Percentiles rank a stretch among this genome's conserved stretches.
Evolutionary conservation across 2,329 filamentous ascomycete species (phyloP).

Genomic region (Colletotrichum kahawae): DNA sequence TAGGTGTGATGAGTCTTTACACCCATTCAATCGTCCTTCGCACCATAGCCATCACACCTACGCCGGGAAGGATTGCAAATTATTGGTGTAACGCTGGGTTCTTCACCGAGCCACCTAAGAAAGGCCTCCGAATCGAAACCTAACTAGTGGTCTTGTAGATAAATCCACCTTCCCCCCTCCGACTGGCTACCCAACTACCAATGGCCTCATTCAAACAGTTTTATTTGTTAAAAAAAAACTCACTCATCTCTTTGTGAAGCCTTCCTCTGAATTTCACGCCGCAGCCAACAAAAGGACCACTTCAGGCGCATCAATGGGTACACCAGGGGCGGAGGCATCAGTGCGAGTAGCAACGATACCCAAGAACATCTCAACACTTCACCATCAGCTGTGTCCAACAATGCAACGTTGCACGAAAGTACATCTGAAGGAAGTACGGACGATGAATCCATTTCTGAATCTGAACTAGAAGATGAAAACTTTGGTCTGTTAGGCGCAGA

Average conservation of each 20-base stretch:
- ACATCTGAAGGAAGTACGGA: neutral
- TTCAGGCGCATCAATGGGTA: neutral
- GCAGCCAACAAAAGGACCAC: neutral
- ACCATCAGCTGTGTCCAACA: neutral
- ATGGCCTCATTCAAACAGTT: neutral
- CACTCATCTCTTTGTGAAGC: fast-evolving
- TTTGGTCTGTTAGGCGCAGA: neutral
- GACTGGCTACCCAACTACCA: neutral
- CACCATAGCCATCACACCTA: neutral
- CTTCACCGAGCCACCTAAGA: neutral
- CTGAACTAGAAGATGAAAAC: neutral
- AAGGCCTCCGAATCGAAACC: neutral
- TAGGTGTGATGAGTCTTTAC: neutral
- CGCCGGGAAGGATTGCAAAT: neutral
- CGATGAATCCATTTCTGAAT: neutral
- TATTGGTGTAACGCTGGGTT: neutral
- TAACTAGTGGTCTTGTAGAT: neutral
- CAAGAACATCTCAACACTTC: neutral
- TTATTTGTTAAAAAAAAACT: neutral
- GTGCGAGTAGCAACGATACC: too few species aligned
- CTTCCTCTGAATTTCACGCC: too few species aligned
- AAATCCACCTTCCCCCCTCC: neutral
- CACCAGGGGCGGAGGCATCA: neutral
- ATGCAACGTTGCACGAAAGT: neutral
- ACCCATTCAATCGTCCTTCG: neutral